Evolutionary conservation across 1,284 basidiomycete genomes (phyloP), one percentile per base, ranked within the genome.

Genomic region (Gomphus bonarii): DNA sequence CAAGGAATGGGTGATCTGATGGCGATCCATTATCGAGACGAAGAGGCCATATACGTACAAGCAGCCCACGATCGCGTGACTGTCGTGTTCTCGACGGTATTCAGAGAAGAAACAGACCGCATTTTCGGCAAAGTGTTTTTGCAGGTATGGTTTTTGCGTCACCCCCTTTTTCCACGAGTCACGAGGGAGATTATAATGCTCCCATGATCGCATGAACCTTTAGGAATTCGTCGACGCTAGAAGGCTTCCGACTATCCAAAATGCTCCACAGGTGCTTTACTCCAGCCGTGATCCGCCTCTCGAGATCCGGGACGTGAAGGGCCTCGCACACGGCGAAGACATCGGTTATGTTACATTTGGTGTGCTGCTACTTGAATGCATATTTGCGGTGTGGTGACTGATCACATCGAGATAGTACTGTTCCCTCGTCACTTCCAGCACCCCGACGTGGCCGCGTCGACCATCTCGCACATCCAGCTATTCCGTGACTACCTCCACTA

Each of bases 401-500:
- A 53, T 50, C 28, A 50, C 18, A 30, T 3, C 7, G n/a, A 14
- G 40, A 20, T 63, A 81, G 94, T 99, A 59, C 81, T 99, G 57
- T 97, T 95, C 76, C 97, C 97, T 36, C 89, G 94, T 51, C 97
- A 99, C 76, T 98, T 97, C 70, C 71, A 80, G 61, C 90, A 85
- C 65, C 76, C 84, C 4, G 72, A 79, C n/a, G 77, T 84, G 38
- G 86, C 89, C 7, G 77, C 82, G n/a, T 75, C 78, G 33, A 95
- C 94, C 14, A 98, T 98, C 68, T 95, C 93, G 38, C 91, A 93
- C 66, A 91, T 99, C 67, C 93, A 98, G 70, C 79, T 97, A 42
- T 99, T 99, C 86, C 81, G 97, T 54, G 94, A 98, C 72, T 98
- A 98, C 69, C 78, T 99, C 40, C 97, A 99, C 73, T 99, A 99